Evolutionary conservation across 805 yeast species (phyloP).

Genomic region (Cyberlindnera subsufficiens): DNA sequence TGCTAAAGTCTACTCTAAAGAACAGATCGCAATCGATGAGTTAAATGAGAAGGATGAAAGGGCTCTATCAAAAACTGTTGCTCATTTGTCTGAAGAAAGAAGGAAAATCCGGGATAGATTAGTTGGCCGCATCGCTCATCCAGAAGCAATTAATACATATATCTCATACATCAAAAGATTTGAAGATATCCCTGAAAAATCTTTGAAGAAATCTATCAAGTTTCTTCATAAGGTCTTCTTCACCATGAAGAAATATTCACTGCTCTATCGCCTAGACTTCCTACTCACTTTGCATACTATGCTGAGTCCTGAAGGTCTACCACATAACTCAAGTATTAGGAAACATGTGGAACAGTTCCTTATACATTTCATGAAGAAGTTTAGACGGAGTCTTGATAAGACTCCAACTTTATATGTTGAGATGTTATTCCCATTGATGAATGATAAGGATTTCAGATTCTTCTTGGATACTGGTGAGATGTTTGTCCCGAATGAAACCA

Average conservation of each 20-base stretch:
- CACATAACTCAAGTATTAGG: conserved; percentile 39
- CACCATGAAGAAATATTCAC: conserved; percentile 50
- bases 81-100: conserved; percentile 21
- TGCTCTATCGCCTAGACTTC: conserved; percentile 68
- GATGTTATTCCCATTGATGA: conserved; percentile 56
- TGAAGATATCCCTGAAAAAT: conserved; percentile 53
- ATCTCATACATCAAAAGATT: conserved; percentile 55
- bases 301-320: conserved; percentile 45
- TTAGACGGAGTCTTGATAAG: conserved; percentile 39
- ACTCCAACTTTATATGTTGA: conserved; percentile 57
- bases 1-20: conserved; percentile 19
- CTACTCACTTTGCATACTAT: conserved; percentile 51
- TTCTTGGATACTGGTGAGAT: conserved; percentile 59
- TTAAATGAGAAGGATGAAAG: conserved; percentile 26
- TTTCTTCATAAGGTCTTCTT: conserved; percentile 71
- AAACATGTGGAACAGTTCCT: conserved; percentile 61
- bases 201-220: conserved; percentile 56
- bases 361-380: conserved; percentile 55
- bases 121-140: conserved; percentile 44
- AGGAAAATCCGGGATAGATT: conserved; percentile 41
- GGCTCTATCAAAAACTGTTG: conserved; percentile 27
- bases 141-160: conserved; percentile 59
- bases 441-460: conserved; percentile 37
- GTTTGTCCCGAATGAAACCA: conserved; percentile 5
- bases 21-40: conserved; percentile 28